Evolutionary conservation across 768 basidiomycete genomes (phyloP).

Genomic region (Suillus variegatus): DNA sequence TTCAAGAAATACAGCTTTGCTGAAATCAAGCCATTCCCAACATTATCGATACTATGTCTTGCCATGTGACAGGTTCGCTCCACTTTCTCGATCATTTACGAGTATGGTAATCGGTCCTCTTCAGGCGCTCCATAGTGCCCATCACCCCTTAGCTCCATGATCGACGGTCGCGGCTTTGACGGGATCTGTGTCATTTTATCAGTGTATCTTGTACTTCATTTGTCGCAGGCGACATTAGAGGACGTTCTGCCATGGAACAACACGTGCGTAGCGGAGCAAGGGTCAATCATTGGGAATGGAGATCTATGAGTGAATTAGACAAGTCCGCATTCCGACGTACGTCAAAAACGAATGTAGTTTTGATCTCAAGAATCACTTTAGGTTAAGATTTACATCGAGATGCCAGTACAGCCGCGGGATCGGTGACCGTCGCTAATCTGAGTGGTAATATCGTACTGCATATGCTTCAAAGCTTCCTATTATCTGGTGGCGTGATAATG

Average conservation of each 20-base stretch:
- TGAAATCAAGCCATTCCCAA: background rate
- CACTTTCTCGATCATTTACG: background rate
- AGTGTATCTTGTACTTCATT: conserved; percentile 7
- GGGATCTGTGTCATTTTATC: conserved; percentile 73
- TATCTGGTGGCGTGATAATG: conserved; percentile 46
- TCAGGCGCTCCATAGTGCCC: conserved; percentile 49
- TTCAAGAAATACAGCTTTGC: background rate
- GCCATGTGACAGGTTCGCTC: conserved; percentile 46
- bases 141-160: conserved; percentile 54
- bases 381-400: conserved; percentile 46
- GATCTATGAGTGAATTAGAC: conserved; percentile 45
- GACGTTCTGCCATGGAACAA: background rate
- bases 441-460: conserved; percentile 31
- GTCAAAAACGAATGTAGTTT: conserved; percentile 10
- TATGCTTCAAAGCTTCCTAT: conserved; percentile 41
- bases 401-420: conserved; percentile 43
- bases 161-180: conserved; percentile 66
- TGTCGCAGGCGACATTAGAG: background rate
- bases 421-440: conserved; percentile 33
- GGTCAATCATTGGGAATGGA: conserved; percentile 31
- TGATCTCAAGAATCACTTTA: conserved; percentile 12
- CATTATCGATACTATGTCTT: conserved; percentile 45
- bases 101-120: conserved; percentile 5
- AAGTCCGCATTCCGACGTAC: conserved; percentile 42
- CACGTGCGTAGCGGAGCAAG: background rate